phyloP scores from a whole-genome alignment of 768 basidiomycete genomes.

The Hygrophorus russula region DNA sequence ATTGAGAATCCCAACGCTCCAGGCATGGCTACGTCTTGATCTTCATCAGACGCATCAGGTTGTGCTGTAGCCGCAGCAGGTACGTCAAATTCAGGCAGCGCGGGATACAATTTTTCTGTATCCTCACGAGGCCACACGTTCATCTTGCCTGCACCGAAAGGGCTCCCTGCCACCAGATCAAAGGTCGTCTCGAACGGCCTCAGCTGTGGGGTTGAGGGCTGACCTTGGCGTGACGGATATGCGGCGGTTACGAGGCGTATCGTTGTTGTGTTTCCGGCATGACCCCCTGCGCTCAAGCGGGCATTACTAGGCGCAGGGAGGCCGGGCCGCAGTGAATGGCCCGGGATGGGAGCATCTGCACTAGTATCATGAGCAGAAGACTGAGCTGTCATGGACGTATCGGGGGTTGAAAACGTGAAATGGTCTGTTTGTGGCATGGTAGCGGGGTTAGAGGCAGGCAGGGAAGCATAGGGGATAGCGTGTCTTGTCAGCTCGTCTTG shows the following conservation, averaged over 20 bases:
- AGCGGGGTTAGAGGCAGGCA: conserved; percentile 19
- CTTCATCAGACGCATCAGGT: too few species aligned
- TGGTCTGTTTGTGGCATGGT: conserved; percentile 35
- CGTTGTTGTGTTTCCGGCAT: conserved; percentile 35
- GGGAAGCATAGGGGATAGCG: conserved; percentile 32
- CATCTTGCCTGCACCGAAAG: conserved; percentile 16
- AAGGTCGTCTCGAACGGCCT: conserved; percentile 57
- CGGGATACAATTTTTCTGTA: conserved; percentile 25
- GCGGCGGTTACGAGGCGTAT: conserved; percentile 36
- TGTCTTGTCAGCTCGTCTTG: conserved; percentile 27
- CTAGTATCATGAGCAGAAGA: conserved; percentile 8
- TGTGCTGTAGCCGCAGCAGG: too few species aligned
- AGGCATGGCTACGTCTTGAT: too few species aligned
- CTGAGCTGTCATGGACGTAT: conserved; percentile 13
- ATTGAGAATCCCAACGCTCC: too few species aligned
- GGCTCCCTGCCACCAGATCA: conserved; percentile 54
- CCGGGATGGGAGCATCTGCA: conserved; percentile 39
- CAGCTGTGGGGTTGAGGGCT: conserved; percentile 45
- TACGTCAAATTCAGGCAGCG: conserved; percentile 15
- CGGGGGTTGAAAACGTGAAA: conserved; percentile 33
- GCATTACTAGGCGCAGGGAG: conserved; percentile 49
- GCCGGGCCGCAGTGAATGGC: conserved; percentile 46
- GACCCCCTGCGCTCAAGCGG: conserved; percentile 46
- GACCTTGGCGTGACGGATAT: conserved; percentile 3
- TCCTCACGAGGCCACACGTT: conserved; percentile 22